Evolutionary conservation across 1,139 yeast genomes (phyloP), one percentile per base, ranked within the genome.

Genomic region (Nakaseomyces delphensis): DNA sequence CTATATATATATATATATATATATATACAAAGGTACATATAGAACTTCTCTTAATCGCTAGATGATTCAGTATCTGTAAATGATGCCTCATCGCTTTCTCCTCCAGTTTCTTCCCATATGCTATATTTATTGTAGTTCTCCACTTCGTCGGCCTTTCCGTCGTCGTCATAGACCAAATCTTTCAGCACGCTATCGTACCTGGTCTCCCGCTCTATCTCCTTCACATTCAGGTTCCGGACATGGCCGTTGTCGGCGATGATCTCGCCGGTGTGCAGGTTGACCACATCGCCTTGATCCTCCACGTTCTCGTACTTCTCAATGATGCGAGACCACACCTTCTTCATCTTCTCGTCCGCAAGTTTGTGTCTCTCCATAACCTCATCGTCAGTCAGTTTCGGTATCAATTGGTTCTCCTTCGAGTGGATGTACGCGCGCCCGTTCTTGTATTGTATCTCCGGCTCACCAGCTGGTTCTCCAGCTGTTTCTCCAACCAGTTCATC

Each of bases 221-320:
- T 37, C 20, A 44, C 41, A 18, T 43, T 14, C 23, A 59, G 39
- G 6, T 53, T 50, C 42, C 71, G 61, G 20, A 82, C 51, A 57
- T 82, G 91, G 1, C 91, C 91, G 45, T 74, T 72, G 51, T 82
- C 84, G 14, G 65, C 70, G 3, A 76, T 57, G 4, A 82, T 71
- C 41, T 70, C 66, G 1, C 87, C 86, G 0, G 84, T 75, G 3
- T 57, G 55, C 23, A 82, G 55, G 54, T 82, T 84, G n/a, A 82
- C 65, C 24, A 79, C 71, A 56, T 82, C 89, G 40, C 84, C 81
- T 47, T 76, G 79, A 48, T 71, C 76, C 40, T 70, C 71, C n/a
- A 73, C 61, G 2, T 60, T 52, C 23, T 79, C 72, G 54, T 79
- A 79, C 54, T 71, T 74, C 4, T 67, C 59, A 9, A 81, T 67